Base-by-base conservation (phyloP, 1,284 basidiomycete genomes). In the Violaceomyces palustris region DNA sequence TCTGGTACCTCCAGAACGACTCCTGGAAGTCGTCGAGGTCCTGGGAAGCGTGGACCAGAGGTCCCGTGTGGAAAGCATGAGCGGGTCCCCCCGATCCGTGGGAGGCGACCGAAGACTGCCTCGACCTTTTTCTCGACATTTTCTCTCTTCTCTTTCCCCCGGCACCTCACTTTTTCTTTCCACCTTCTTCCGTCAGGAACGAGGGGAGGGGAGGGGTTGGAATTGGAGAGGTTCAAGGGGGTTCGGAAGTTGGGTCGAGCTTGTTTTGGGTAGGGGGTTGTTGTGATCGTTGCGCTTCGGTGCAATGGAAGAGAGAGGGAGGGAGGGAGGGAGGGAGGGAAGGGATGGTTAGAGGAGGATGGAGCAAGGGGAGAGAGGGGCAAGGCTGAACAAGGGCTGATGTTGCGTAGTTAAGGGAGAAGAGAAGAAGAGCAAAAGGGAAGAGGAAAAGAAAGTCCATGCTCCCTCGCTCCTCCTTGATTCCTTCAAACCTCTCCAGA, bases 1-100 rank as follows among this genome's bases (percentile, higher is more conserved):
- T 67, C 28, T 67, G 64, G 40, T 67, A 61, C n/a, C 61, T 39
- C 64, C 64, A 67, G 35, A 67, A 67, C 6, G 62, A 56, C 9
- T 60, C 55, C 33, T 67, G 64, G 40, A 67, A 67, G 34, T 67
- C 49, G 26, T 60, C 57, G 18, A 60, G 45, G 28, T 52, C 49
- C 23, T 60, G 57, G 0, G 52, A 51, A 14, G 57, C 45, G 26
- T 60, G 57, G 2, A 60, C 57, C 6, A 60, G 41, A 3, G 57
- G 57, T 1, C 52, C 52, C 27, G 15, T 35, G 17, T 3, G 43
- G 39, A 27, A 36, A 41, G 29, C 24, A 26, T 7, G 38, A 38
- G 4, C 41, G 47, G 12, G 28, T 17, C 29, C 25, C 37, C 14
- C 39, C 37, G 19, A 37, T 29, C 50, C 56, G 37, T 51, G 45